Evolutionary conservation across 2,329 filamentous ascomycete species (phyloP).

Genomic region (Rhytidhysteron rufulum): DNA sequence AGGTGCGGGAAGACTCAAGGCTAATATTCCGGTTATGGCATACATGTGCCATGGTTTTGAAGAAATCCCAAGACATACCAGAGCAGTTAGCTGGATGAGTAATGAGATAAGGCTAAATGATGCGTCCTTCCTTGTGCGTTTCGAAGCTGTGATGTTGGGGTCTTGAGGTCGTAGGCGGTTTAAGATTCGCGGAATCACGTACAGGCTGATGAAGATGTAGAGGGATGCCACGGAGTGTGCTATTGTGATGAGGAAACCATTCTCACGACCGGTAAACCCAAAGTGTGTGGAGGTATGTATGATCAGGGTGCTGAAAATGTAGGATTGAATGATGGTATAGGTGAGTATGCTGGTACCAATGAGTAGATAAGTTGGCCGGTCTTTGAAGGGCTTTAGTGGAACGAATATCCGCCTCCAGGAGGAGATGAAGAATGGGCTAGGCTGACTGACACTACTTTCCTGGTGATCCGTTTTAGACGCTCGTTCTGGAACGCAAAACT

Average conservation of each 20-base stretch:
- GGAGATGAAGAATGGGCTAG: neutral
- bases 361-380: neutral
- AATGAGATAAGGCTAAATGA: too few species aligned
- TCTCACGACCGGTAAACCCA: slow-evolving; percentile 8
- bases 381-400: slow-evolving; percentile 1
- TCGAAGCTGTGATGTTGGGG: too few species aligned
- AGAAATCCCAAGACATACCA: too few species aligned
- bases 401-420: neutral
- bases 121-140: too few species aligned
- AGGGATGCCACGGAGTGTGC: slow-evolving; percentile 5
- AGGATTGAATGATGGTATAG: slow-evolving; percentile 10
- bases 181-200: neutral
- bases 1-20: too few species aligned
- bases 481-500: neutral
- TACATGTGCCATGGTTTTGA: too few species aligned
- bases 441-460: neutral
- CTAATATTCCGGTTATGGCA: too few species aligned
- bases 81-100: too few species aligned
- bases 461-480: neutral
- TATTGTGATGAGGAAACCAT: slow-evolving; percentile 10
- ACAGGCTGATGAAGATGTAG: slow-evolving; percentile 7
- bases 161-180: too few species aligned
- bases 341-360: slow-evolving; percentile 5
- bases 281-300: slow-evolving; percentile 8
- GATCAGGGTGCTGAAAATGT: slow-evolving; percentile 9